Conservation (phyloP, 2,329 filamentous ascomycete genomes). For the Colletotrichum costaricense region DNA sequence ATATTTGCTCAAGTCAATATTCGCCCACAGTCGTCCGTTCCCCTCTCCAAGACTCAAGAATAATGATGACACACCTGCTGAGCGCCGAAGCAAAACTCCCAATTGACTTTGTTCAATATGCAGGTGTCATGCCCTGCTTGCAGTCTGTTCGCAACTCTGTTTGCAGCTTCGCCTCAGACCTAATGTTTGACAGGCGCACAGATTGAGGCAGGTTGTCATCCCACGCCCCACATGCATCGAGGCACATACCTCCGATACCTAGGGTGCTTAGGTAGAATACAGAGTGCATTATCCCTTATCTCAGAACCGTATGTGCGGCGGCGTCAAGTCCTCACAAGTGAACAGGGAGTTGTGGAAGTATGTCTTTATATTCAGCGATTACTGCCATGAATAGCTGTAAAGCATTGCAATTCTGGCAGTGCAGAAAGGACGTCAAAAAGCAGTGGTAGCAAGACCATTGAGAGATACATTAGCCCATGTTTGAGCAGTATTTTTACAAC, state of each 20-base stretch:
- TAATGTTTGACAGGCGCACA: neutral
- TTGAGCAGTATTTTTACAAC: neutral
- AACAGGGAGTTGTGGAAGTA: too few species aligned
- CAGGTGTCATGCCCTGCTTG: neutral
- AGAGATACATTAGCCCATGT: neutral
- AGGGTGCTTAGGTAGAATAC: too few species aligned
- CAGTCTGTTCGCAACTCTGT: neutral
- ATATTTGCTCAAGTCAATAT: neutral
- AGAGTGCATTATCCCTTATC: neutral
- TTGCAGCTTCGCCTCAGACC: too few species aligned
- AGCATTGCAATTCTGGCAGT: too few species aligned
- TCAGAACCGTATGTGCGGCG: neutral
- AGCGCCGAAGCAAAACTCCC: neutral
- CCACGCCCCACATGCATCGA: neutral
- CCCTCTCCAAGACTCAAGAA: neutral
- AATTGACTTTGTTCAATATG: conserved; percentile 4
- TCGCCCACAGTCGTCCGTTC: neutral
- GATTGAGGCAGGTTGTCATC: neutral
- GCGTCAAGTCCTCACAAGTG: conserved; percentile 12
- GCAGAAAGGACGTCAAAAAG: too few species aligned
- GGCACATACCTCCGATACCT: neutral
- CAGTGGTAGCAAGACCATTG: too few species aligned
- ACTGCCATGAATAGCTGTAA: too few species aligned
- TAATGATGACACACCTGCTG: neutral
- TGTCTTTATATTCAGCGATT: too few species aligned